A percentile compares a stretch with the other conserved stretches of the same genome.
Conservation (phyloP, 164 flowering plant genomes). For the Nymphaea colorata region DNA sequence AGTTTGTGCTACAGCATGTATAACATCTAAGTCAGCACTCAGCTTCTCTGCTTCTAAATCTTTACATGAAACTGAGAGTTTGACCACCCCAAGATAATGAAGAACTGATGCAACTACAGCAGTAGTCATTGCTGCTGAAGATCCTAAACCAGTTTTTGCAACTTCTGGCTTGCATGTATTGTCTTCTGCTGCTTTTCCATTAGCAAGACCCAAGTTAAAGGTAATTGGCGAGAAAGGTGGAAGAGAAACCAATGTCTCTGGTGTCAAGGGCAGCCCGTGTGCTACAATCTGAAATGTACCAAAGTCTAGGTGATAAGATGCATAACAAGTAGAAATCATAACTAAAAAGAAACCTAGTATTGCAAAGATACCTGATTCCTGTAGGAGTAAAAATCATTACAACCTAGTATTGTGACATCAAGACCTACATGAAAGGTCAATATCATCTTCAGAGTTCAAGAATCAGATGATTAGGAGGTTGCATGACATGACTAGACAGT, state of each 20-base stretch:
- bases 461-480: conserved; percentile 1
- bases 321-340: not conserved
- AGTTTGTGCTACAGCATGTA: conserved; percentile 85
- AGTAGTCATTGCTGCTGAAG: conserved; percentile 99
- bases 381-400: conserved; percentile 93
- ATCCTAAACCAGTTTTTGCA: conserved; percentile 97
- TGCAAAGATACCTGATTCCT: conserved; percentile 56
- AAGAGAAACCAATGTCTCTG: conserved; percentile 74
- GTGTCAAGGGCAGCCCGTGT: conserved; percentile 69
- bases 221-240: conserved; percentile 87
- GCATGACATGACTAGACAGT: not conserved
- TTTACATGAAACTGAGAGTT: conserved; percentile 31
- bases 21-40: conserved; percentile 50
- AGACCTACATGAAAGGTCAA: conserved; percentile 68
- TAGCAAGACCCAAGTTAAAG: conserved; percentile 53
- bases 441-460: conserved; percentile 13
- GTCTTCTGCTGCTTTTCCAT: conserved; percentile 18
- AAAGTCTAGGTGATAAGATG: not conserved
- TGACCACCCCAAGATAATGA: conserved; percentile 77
- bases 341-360: not conserved
- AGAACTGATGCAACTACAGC: conserved; percentile 94
- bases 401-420: conserved; percentile 83
- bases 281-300: conserved; percentile 61
- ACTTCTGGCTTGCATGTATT: conserved; percentile 83
- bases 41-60: conserved; percentile 16